phyloP scores from a whole-genome alignment of 2,329 filamentous ascomycete species.

The Fusarium sp. region DNA sequence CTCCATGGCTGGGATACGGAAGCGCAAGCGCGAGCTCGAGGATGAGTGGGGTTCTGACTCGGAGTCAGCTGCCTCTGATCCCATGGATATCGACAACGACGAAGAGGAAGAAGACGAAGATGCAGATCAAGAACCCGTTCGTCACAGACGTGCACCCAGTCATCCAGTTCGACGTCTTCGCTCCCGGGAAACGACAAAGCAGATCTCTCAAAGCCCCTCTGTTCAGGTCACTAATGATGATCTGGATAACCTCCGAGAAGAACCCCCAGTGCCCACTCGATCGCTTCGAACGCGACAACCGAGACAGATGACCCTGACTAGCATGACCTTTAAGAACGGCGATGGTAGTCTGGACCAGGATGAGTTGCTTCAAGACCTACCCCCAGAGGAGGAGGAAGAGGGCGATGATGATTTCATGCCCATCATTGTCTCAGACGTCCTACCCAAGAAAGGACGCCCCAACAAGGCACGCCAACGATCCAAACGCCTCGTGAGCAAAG shows the following conservation, averaged over 20 bases:
- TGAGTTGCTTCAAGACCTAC: constrained; percentile 49
- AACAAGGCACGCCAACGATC: constrained; percentile 36
- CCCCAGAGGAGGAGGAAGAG: constrained; percentile 43
- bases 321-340: constrained; percentile 41
- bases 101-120: constrained; percentile 39
- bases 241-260: constrained; percentile 17
- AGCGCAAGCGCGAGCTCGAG: constrained; percentile 47
- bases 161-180: constrained; percentile 38
- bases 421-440: constrained; percentile 54
- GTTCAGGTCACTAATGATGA: constrained; percentile 36
- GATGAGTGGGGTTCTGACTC: constrained; percentile 47
- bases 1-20: constrained; percentile 37
- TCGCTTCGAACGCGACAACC: constrained; percentile 43
- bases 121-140: constrained; percentile 21
- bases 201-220: constrained; percentile 30
- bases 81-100: constrained; percentile 45
- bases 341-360: constrained; percentile 45
- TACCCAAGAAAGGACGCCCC: constrained; percentile 38
- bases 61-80: constrained; percentile 40
- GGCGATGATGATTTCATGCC: constrained; percentile 50
- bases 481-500: constrained; percentile 33
- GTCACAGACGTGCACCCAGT: constrained; percentile 13
- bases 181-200: constrained; percentile 41
- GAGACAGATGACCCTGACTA: constrained; percentile 41
- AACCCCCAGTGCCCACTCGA: constrained; percentile 23